Evolutionary conservation across 163 green algal species (phyloP).

Genomic region (Chlorella variabilis): DNA sequence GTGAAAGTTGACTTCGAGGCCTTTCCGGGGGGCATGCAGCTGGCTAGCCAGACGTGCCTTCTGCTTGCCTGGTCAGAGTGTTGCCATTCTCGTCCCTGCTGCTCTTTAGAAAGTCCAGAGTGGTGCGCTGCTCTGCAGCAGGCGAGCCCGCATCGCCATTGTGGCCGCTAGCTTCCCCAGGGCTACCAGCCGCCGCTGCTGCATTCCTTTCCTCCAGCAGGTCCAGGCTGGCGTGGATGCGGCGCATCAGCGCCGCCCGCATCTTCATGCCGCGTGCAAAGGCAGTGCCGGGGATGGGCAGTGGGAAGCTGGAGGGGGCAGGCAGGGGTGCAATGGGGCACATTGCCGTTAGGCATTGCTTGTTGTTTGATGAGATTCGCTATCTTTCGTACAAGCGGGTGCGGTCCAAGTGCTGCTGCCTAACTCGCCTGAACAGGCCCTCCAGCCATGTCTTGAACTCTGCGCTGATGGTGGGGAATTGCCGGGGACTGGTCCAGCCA

Average conservation of each 20-base stretch:
- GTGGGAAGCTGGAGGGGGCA: neutral
- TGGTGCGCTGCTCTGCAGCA: neutral
- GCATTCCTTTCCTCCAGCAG: neutral
- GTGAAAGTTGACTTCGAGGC: too few species aligned
- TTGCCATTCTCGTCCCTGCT: slow-evolving; percentile 6
- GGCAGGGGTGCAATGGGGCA: too few species aligned
- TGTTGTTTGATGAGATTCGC: too few species aligned
- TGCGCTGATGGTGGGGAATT: neutral
- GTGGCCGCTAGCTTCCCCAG: too few species aligned
- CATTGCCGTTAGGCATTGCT: too few species aligned
- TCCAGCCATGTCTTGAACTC: slow-evolving; percentile 34
- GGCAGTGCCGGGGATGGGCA: slow-evolving; percentile 19
- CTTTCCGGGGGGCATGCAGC: too few species aligned
- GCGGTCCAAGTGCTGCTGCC: neutral
- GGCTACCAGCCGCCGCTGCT: neutral
- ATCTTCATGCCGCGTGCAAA: slow-evolving; percentile 29
- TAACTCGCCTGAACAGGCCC: slow-evolving; percentile 41
- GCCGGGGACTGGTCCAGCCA: neutral
- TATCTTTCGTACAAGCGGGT: too few species aligned
- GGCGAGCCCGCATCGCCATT: neutral
- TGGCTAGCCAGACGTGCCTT: too few species aligned
- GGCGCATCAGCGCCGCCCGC: neutral
- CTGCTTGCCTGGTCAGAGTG: neutral
- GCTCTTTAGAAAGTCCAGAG: neutral
- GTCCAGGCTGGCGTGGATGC: slow-evolving; percentile 30